Evolutionary conservation across 257 asterid species (phyloP).

Genomic region (Solanum neorickii): DNA sequence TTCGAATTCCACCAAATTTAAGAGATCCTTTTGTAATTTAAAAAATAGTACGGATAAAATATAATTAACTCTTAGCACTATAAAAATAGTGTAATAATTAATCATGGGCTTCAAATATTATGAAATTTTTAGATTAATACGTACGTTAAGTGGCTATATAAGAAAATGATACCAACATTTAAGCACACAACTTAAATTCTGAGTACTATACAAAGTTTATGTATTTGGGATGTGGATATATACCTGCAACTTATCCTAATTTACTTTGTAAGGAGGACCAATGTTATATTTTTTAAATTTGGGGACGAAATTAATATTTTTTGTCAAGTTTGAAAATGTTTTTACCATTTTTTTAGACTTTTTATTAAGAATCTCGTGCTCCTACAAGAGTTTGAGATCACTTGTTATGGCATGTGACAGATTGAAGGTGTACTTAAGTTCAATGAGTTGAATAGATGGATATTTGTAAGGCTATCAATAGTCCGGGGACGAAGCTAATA

Average conservation of each 20-base stretch:
- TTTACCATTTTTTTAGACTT: not conserved
- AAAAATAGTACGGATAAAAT: too few species aligned
- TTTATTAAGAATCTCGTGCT: not conserved
- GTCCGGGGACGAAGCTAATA: not conserved
- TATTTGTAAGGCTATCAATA: too few species aligned
- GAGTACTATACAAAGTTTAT: not conserved
- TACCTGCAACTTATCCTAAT: not conserved
- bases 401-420: not conserved
- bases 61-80: too few species aligned
- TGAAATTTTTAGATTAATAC: not conserved
- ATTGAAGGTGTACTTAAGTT: not conserved
- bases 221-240: not conserved
- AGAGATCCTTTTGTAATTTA: too few species aligned
- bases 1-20: too few species aligned
- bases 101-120: not conserved
- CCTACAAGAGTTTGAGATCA: not conserved
- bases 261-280: not conserved
- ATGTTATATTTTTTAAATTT: not conserved
- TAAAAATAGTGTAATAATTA: not conserved
- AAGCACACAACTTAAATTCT: not conserved
- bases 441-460: too few species aligned
- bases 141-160: not conserved
- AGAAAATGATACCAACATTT: not conserved
- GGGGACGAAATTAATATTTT: not conserved
- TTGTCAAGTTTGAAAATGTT: not conserved